A percentile compares a stretch with the other conserved stretches of the same genome.
Evolutionary conservation across 371 early-diverging fungal species (phyloP).

Genomic region (Nematocida homosporus): DNA sequence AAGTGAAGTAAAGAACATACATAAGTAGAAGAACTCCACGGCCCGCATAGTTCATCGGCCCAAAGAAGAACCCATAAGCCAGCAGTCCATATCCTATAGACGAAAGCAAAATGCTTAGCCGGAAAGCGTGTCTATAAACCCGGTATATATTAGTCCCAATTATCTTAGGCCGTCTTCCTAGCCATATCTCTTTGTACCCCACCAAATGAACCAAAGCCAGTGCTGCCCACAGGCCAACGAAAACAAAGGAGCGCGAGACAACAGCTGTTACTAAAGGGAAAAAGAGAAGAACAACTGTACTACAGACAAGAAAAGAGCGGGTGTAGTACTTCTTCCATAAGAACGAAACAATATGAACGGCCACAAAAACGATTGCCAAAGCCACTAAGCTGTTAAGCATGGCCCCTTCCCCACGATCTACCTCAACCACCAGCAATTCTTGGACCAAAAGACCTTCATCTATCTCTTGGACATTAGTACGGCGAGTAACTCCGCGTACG

Average conservation of each 20-base stretch:
- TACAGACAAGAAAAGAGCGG: constrained; percentile 46
- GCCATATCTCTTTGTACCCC: constrained; percentile 34
- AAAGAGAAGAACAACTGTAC: constrained; percentile 46
- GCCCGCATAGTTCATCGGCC: not conserved
- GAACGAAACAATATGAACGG: constrained; percentile 56
- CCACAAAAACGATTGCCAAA: constrained; percentile 48
- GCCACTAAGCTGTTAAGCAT: constrained; percentile 27
- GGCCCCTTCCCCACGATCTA: constrained; percentile 8
- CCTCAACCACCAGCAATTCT: constrained; percentile 41
- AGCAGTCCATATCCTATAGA: constrained; percentile 27
- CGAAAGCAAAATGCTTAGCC: constrained; percentile 14
- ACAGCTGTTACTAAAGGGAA: constrained; percentile 59
- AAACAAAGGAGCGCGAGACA: constrained; percentile 32
- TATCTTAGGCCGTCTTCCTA: constrained; percentile 36
- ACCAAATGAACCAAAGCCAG: constrained; percentile 46
- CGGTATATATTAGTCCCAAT: constrained; percentile 32
- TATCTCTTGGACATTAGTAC: not conserved
- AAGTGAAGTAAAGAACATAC: constrained; percentile 64
- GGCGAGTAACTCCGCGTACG: not conserved
- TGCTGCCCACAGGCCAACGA: constrained; percentile 51
- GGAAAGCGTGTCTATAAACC: constrained; percentile 32
- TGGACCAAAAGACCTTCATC: constrained; percentile 27
- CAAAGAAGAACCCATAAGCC: constrained; percentile 41
- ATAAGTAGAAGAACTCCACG: constrained; percentile 40
- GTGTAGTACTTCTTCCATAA: constrained; percentile 59